Base-by-base conservation (phyloP, 345 rosid genomes). In the Salix exigua region DNA sequence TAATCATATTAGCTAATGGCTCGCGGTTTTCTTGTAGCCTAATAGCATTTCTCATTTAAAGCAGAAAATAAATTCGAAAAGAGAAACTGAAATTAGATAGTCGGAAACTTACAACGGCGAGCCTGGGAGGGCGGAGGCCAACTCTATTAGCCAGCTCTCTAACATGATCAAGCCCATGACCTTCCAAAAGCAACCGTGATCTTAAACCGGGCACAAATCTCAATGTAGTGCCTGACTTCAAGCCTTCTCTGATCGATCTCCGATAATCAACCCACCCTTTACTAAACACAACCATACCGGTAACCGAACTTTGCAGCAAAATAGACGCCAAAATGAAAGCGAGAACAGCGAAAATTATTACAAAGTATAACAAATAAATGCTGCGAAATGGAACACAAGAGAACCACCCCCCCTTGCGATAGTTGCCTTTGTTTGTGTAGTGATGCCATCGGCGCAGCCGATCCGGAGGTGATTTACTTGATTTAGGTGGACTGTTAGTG, bases 41-140 rank as follows among this genome's bases (percentile, higher is more conserved):
- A 18, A 18, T 51, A 19, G 58, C 58, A 19, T 51, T 51, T 51
- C 23, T 51, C 58, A 51, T 51, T 19, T 51, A 51, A 2, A 18
- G 58, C n/a, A 19, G 2, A 51, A 19, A 51, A 51, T 0, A 51
- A 51, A 18, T 51, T 18, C 4, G 17, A 46, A 46, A 3, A 46
- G 50, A 46, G 14, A 13, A 46, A 12, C 50, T 46, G 17, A 3
- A 46, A 14, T 14, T 18, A 51, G 19, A 7, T 7, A 51, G 58
- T 6, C 58, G 58, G 58, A 51, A 19, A 88, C 99, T 93, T 80
- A 96, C 99, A 50, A 92, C 82, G 75, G 94, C 98, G 26, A 96
- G 90, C 74, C 91, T 88, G 0, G 97, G 98, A 25, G 93, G 79
- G 64, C 99, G 96, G 79, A 93, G 78, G 5, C 98, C 97, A 62